phyloP scores from a whole-genome alignment of 2,329 filamentous ascomycete species.

The Fusarium sp. region DNA sequence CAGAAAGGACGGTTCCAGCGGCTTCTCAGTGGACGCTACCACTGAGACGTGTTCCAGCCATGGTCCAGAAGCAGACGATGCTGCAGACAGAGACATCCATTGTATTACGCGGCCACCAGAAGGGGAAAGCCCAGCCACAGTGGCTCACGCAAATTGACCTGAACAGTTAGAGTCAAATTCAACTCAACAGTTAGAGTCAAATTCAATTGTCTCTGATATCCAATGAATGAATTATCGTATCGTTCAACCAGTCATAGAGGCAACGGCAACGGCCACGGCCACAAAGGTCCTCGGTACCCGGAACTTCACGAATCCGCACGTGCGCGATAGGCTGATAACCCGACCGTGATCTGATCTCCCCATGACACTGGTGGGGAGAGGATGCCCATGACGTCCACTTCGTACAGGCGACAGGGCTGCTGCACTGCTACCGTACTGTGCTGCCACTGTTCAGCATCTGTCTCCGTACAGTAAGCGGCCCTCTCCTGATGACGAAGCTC shows the following conservation, averaged over 20 bases:
- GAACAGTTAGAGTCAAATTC: not conserved
- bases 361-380: slow-evolving; percentile 24
- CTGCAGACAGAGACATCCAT: not conserved
- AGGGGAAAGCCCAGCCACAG: not conserved
- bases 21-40: not conserved
- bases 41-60: slow-evolving; percentile 18
- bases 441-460: not conserved
- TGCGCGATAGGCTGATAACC: slow-evolving; percentile 15
- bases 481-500: slow-evolving; percentile 27
- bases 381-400: slow-evolving; percentile 25
- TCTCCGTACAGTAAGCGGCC: not conserved
- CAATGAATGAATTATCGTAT: not conserved
- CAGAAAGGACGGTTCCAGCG: not conserved
- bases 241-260: not conserved
- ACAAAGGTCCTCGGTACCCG: not conserved
- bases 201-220: not conserved
- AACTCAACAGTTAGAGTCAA: not conserved
- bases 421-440: not conserved
- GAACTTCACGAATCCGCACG: slow-evolving; percentile 26
- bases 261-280: slow-evolving; percentile 7
- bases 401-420: not conserved
- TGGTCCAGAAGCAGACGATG: slow-evolving; percentile 26
- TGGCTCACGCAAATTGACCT: not conserved
- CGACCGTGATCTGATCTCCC: slow-evolving; percentile 26
- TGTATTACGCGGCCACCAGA: not conserved